These are phyloP conservation scores for Dactylella cylindrospora DNA, from an alignment of 2,329 filamentous ascomycete species.

Conservation along the genomic window DNA sequence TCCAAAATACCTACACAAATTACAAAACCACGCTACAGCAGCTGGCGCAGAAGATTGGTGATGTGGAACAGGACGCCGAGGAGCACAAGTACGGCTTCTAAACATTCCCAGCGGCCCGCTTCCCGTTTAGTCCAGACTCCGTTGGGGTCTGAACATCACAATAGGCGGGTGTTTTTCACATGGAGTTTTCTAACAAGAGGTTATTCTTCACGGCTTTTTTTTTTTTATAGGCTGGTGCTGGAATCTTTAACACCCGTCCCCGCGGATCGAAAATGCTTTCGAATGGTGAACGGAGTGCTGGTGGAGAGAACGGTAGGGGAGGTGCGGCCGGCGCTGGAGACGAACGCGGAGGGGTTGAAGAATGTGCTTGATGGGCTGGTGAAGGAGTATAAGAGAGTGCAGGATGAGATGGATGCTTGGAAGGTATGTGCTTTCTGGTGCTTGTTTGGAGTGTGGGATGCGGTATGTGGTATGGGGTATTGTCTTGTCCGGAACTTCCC, in stretches of 20 bases:
- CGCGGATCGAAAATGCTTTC: constrained; percentile 90
- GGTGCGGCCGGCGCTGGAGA: constrained; percentile 85
- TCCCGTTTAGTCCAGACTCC: constrained; percentile 10
- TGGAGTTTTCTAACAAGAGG: neutral
- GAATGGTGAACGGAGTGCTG: constrained; percentile 95
- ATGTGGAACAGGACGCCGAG: constrained; percentile 95
- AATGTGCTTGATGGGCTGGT: constrained; percentile 92
- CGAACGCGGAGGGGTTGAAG: constrained; percentile 88
- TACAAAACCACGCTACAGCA: constrained; percentile 81
- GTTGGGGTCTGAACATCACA: neutral
- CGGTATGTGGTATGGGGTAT: constrained; percentile 19
- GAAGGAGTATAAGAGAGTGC: constrained; percentile 94
- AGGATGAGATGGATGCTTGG: constrained; percentile 95
- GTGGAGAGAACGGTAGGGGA: constrained; percentile 93
- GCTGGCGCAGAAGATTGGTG: constrained; percentile 92
- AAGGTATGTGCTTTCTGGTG: constrained; percentile 68
- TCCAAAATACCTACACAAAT: constrained; percentile 76
- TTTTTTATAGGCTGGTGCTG: constrained; percentile 73
- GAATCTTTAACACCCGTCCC: constrained; percentile 84
- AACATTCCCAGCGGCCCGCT: constrained; percentile 11
- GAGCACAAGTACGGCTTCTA: constrained; percentile 81
- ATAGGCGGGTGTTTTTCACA: neutral
- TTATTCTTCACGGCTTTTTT: neutral
- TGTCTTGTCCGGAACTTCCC: constrained; percentile 18
- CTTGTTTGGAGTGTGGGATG: neutral